Base-by-base conservation (phyloP, 1,139 yeast genomes). In the Pneumocystis wakefieldiae region DNA sequence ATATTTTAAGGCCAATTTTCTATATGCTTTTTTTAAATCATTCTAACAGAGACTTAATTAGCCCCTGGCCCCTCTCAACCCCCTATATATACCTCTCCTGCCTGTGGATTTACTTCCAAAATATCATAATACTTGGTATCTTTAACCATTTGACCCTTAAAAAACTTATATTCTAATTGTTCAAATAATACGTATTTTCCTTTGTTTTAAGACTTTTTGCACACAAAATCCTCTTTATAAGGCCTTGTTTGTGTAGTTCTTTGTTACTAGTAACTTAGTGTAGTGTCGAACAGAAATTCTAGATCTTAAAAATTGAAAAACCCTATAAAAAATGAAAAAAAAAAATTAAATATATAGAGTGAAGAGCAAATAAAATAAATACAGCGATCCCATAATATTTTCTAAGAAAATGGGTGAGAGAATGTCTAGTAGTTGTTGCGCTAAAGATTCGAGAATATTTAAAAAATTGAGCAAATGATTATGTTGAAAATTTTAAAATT, bases 21-120 rank as follows among this genome's bases (percentile, higher is more conserved):
- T 85, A 78, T 92, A 92, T 28, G 97, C 97, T 76, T 92, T 92
- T 76, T 91, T 92, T 75, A 92, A 84, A 76, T 91, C 95, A 60
- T 82, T 76, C 63, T 87, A 96, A 38, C 83, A 77, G 1, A 32
- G 6, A 32, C 7, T 32, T 32, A 7, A 32, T 32, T 32, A 32
- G 35, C 8, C 6, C 8, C 7, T 32, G n/a, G n/a, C 8, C 35
- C 6, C 6, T 32, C 35, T 32, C 7, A 32, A 92, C 10, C 17
- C 4, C 14, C 3, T 19, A 3, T 48, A 48, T 24, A 24, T 24
- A 48, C 55, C 12, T 48, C 55, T 48, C 55, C 55, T 12, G 55
- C 55, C 10, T 48, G 15, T 24, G 55, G 55, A 19, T 3, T 15
- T 5, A 48, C 55, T 14, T 48, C 55, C n/a, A 48, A 19, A 10